Evolutionary conservation across 1,284 basidiomycete genomes (phyloP), one percentile per base, ranked within the genome.

Genomic region (Naganishia liquefaciens): DNA sequence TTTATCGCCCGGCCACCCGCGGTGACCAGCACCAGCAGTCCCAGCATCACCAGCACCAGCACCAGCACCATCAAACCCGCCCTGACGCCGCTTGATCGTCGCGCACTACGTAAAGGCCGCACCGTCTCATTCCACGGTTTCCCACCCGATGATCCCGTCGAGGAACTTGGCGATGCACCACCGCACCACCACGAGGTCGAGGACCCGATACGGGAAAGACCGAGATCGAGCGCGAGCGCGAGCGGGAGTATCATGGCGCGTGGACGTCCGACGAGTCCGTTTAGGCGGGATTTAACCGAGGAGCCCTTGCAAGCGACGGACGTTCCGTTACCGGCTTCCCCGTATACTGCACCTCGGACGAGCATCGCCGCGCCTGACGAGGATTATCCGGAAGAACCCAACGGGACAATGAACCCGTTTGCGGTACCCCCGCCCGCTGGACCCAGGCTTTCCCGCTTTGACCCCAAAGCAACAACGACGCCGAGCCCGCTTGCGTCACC

Each of bases 361-460:
- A 57, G 15, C n/a, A n/a, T n/a, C n/a, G n/a, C n/a, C n/a, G n/a
- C n/a, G n/a, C n/a, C n/a, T n/a, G n/a, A n/a, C n/a, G n/a, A n/a
- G n/a, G n/a, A n/a, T n/a, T n/a, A n/a, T n/a, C n/a, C n/a, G n/a
- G n/a, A n/a, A n/a, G n/a, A n/a, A n/a, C n/a, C n/a, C n/a, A n/a
- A n/a, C n/a, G n/a, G n/a, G n/a, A n/a, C n/a, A n/a, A 66, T 71
- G 1, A 77, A 79, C 62, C 75, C 76, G 1, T 79, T 79, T 63
- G 74, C 77, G 27, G 50, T 77, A 5, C 74, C 77, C 23, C 70
- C 74, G 28, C 77, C 75, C 7, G 71, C 73, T 0, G 68, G 71
- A 3, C 70, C 71, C 28, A 49, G 73, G 25, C 71, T 73, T 2
- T 75, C 74, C 0, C 63, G 74, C 1, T 78, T 77, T 65, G 76